Evolutionary conservation across 257 asterid genomes (phyloP).

Genomic region (Eucommia ulmoides): DNA sequence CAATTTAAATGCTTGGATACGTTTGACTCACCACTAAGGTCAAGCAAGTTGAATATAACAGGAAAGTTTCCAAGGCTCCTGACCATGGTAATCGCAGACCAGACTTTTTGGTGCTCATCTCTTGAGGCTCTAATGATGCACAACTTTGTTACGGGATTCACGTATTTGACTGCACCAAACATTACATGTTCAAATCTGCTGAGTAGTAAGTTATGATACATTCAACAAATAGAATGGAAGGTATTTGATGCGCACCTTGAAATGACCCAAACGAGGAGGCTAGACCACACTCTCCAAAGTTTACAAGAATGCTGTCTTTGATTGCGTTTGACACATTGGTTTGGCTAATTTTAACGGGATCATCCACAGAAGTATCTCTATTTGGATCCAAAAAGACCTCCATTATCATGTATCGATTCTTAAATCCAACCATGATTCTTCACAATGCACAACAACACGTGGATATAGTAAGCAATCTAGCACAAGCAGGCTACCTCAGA

Average conservation of each 20-base stretch:
- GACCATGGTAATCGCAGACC: conserved; percentile 79
- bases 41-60: conserved; percentile 68
- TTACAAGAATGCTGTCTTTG: conserved; percentile 54
- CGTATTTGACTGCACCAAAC: conserved; percentile 61
- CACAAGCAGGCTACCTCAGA: too few species aligned
- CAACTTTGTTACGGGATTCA: conserved; percentile 69
- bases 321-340: conserved; percentile 50
- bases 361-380: conserved; percentile 38
- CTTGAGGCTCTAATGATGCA: conserved; percentile 75
- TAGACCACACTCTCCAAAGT: conserved; percentile 87
- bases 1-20: conserved; percentile 2
- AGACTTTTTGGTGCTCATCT: conserved; percentile 50
- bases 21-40: conserved; percentile 57
- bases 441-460: too few species aligned
- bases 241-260: conserved; percentile 36
- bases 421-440: conserved; percentile 70
- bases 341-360: conserved; percentile 66
- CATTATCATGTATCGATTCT: conserved; percentile 79
- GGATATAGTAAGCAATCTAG: too few species aligned
- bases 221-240: not conserved
- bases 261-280: conserved; percentile 63
- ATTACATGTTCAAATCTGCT: not conserved
- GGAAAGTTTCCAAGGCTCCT: conserved; percentile 64
- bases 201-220: not conserved
- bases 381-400: conserved; percentile 79